Percentiles rank a stretch among this genome's conserved stretches.
These are phyloP conservation scores for Phytophthora sansomeana DNA, from an alignment of 352 stramenopile genomes.

Conservation along the genomic window DNA sequence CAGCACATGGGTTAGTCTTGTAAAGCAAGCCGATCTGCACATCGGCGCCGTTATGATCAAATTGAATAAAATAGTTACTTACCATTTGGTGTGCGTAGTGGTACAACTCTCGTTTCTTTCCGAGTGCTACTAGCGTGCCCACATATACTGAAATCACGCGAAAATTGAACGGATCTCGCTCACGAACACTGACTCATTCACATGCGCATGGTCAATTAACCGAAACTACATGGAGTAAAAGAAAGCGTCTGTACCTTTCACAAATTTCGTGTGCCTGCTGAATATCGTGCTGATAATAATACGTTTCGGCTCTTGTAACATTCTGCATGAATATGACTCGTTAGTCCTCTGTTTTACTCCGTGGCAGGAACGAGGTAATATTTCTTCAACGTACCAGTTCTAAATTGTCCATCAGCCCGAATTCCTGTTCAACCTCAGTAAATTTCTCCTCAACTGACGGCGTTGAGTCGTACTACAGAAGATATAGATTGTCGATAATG, in stretches of 20 bases:
- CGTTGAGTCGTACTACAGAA: slow-evolving; percentile 64
- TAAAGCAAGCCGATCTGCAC: background rate
- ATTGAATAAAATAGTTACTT: background rate
- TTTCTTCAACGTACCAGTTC: slow-evolving; percentile 57
- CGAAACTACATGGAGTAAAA: background rate
- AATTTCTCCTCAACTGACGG: slow-evolving; percentile 73
- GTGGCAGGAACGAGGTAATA: background rate
- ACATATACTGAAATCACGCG: slow-evolving; percentile 88
- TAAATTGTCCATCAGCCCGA: slow-evolving; percentile 65
- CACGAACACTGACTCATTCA: slow-evolving; percentile 56
- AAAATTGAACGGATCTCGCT: slow-evolving; percentile 83
- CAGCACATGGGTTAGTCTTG: background rate
- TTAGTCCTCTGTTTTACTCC: background rate
- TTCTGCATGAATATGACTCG: slow-evolving; percentile 40
- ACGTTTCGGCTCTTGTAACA: slow-evolving; percentile 79
- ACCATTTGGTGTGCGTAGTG: slow-evolving; percentile 96
- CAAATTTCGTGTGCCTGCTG: slow-evolving; percentile 83
- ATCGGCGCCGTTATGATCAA: background rate
- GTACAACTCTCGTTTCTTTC: slow-evolving; percentile 95
- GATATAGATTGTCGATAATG: background rate
- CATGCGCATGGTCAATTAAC: background rate
- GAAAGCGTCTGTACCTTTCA: slow-evolving; percentile 51
- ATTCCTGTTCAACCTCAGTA: slow-evolving; percentile 57
- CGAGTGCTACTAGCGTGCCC: slow-evolving; percentile 91
- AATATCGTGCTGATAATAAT: slow-evolving; percentile 90